Base-by-base conservation (phyloP, 1,284 basidiomycete genomes). In the Ceratobasidium sp. region DNA sequence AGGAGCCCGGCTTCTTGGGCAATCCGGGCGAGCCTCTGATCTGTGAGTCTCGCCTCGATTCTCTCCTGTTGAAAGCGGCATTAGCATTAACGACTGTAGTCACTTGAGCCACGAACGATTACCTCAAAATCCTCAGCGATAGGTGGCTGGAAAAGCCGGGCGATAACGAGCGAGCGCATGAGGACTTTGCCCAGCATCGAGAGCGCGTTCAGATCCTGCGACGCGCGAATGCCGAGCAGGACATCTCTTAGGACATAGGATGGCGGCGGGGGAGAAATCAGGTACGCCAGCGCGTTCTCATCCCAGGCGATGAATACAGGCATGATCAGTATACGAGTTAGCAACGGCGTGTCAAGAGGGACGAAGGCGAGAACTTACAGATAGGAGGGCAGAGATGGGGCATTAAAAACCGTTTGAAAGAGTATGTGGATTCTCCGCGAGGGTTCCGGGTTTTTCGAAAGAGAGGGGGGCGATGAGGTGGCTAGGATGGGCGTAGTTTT, bases 61-160 rank as follows among this genome's bases (percentile, higher is more conserved):
- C 16, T 10, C 5, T 48, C n/a, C 67, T 71, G 28, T 26, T 6
- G 2, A 12, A 14, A 8, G 23, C 12, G 18, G 26, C 18, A 8
- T 60, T 23, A 71, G 43, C 16, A 26, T 23, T 36, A 48, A 21
- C 4, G 9, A 21, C 2, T 2, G 8, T 16, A 1, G 18, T 50
- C 9, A 28, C 39, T 41, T n/a, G n/a, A n/a, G 14, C 30, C 10
- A 34, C n/a, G 14, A 46, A 36, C 36, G 60, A 34, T 30, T 58
- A 46, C 67, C 28, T 45, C 34, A 60, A 59, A 71, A 9, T 60
- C n/a, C 16, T 43, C 21, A 6, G 43, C 10, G 34, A 71, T 52
- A 6, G 55, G 67, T n/a, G 67, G 55, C 12, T 46, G 48, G 34
- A 48, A 71, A 21, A 36, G 45, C 39, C 67, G 39, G 12, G 67